Evolutionary conservation across 2,329 filamentous ascomycete genomes (phyloP).

Genomic region (Fusarium anguioides): DNA sequence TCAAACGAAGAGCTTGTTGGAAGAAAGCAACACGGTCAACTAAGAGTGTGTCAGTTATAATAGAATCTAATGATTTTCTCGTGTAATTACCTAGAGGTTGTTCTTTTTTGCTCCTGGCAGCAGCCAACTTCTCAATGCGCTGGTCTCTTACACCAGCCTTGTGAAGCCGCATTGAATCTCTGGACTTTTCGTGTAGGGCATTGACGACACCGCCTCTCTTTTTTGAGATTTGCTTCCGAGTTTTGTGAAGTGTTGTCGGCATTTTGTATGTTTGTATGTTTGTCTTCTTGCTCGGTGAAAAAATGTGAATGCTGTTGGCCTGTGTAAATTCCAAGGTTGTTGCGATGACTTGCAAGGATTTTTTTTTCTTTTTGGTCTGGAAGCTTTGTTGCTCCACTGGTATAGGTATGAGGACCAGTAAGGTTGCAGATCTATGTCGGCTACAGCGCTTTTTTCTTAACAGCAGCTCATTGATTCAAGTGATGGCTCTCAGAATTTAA

Average conservation of each 20-base stretch:
- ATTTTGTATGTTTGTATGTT: slow-evolving; percentile 59
- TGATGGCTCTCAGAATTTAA: background rate
- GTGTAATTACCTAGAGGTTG: slow-evolving; percentile 72
- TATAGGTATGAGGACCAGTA: background rate
- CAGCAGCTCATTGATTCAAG: background rate
- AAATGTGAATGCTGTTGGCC: slow-evolving; percentile 2
- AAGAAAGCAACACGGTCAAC: slow-evolving; percentile 68
- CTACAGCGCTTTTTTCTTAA: background rate
- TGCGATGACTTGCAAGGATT: slow-evolving; percentile 23
- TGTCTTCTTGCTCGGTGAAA: background rate
- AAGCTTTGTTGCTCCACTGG: slow-evolving; percentile 26
- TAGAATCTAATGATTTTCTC: background rate
- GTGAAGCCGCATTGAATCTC: slow-evolving; percentile 85
- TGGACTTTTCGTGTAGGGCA: slow-evolving; percentile 85
- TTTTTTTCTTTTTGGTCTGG: slow-evolving; percentile 24
- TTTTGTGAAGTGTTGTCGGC: slow-evolving; percentile 82
- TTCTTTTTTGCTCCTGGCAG: slow-evolving; percentile 78
- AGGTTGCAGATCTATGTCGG: slow-evolving; percentile 32
- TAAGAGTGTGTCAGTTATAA: slow-evolving; percentile 22
- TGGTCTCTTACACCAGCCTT: slow-evolving; percentile 84
- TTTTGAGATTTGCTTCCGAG: slow-evolving; percentile 89
- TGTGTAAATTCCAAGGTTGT: slow-evolving; percentile 13
- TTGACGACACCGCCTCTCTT: slow-evolving; percentile 81
- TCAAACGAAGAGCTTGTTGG: slow-evolving; percentile 68
- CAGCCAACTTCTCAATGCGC: slow-evolving; percentile 77